Conservation (phyloP, 1,284 basidiomycete species). For the Marasmius sp. region DNA sequence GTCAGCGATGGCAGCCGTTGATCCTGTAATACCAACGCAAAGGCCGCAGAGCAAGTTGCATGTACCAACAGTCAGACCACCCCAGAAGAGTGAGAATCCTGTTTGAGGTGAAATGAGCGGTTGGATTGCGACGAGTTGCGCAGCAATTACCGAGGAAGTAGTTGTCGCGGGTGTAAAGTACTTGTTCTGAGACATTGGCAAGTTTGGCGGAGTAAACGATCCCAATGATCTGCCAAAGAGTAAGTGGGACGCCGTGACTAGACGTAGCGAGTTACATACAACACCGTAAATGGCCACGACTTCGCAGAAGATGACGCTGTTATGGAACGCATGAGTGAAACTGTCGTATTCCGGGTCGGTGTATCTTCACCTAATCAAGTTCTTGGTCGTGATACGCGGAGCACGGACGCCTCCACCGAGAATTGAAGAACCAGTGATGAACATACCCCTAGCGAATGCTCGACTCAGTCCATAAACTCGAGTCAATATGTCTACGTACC, state of each 20-base stretch:
- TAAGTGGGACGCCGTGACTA: background rate
- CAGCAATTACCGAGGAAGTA: slow-evolving; percentile 81
- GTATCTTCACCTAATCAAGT: slow-evolving; percentile 83
- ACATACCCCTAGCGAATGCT: slow-evolving; percentile 82
- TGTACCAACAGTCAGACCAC: slow-evolving; percentile 85
- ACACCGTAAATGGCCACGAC: slow-evolving; percentile 97
- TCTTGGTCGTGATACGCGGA: slow-evolving; percentile 96
- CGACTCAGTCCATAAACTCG: background rate
- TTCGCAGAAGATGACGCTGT: slow-evolving; percentile 98
- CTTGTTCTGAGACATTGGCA: slow-evolving; percentile 52
- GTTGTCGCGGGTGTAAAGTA: slow-evolving; percentile 79
- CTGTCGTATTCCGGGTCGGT: background rate
- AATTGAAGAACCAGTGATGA: slow-evolving; percentile 93
- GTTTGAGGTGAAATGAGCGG: background rate
- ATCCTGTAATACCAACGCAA: slow-evolving; percentile 88
- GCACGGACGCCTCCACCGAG: slow-evolving; percentile 94
- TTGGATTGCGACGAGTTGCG: background rate
- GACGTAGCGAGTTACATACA: slow-evolving; percentile 47
- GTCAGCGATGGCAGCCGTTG: slow-evolving; percentile 89
- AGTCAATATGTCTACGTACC: slow-evolving; percentile 53
- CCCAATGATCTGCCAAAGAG: slow-evolving; percentile 72
- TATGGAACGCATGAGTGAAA: background rate
- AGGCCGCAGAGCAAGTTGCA: slow-evolving; percentile 95
- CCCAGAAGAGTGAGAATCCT: slow-evolving; percentile 95
- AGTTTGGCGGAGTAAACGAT: slow-evolving; percentile 92